Evolutionary conservation across 2,329 filamentous ascomycete genomes (phyloP).

Genomic region (Botrytis fragariae): DNA sequence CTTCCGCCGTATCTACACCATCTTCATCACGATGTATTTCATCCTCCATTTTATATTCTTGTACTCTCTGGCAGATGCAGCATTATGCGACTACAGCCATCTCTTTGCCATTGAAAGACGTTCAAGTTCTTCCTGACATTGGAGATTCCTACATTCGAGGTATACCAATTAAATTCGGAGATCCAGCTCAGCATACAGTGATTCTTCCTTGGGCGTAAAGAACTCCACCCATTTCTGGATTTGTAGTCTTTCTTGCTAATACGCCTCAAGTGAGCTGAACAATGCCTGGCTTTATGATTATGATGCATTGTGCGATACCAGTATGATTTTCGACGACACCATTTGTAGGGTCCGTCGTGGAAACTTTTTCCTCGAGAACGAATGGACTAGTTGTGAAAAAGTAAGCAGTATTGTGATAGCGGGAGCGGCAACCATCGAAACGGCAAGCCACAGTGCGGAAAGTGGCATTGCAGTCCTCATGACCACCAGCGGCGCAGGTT

Average conservation of each 20-base stretch:
- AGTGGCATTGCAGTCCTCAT: background rate
- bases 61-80: background rate
- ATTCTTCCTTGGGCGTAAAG: slow-evolving; percentile 11
- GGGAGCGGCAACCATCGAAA: background rate
- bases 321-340: background rate
- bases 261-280: background rate
- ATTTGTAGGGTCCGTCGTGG: background rate
- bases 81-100: slow-evolving; percentile 9
- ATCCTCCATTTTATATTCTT: background rate
- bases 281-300: slow-evolving; percentile 12
- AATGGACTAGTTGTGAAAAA: background rate
- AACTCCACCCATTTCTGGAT: too few species aligned
- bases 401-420: background rate
- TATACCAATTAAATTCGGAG: background rate
- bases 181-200: slow-evolving; percentile 8
- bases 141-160: background rate
- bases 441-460: background rate
- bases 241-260: background rate
- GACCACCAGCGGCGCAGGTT: background rate
- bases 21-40: background rate
- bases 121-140: slow-evolving; percentile 3
- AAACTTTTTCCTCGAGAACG: background rate
- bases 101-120: background rate
- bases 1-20: background rate
- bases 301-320: background rate